Conservation (phyloP, 2,329 filamentous ascomycete species). For the Xylariomycetidae sp. region DNA sequence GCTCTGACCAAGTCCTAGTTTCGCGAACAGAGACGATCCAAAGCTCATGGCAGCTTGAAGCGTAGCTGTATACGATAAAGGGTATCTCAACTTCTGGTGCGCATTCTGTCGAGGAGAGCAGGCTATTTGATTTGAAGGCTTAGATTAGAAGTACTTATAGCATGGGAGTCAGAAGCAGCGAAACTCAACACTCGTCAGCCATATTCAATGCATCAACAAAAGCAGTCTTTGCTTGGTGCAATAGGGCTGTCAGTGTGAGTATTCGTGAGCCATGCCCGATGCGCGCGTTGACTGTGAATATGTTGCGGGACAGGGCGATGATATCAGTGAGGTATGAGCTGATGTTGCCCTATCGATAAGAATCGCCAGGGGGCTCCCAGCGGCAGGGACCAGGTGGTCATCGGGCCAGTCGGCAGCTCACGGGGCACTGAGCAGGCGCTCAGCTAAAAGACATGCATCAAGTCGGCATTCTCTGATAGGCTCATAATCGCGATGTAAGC, state of each 20-base stretch:
- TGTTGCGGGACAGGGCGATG: constrained; percentile 5
- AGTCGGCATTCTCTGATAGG: too few species aligned
- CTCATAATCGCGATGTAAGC: too few species aligned
- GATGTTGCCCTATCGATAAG: constrained; percentile 17
- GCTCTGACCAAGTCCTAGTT: constrained; percentile 18
- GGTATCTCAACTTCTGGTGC: background rate
- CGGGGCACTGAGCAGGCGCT: constrained; percentile 5
- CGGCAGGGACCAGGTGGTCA: constrained; percentile 1
- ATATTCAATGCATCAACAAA: too few species aligned
- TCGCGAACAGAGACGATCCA: constrained; percentile 19
- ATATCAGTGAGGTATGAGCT: constrained; percentile 7
- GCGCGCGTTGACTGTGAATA: too few species aligned
- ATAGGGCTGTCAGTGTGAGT: too few species aligned
- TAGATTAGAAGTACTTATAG: background rate
- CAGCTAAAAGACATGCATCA: constrained; percentile 1
- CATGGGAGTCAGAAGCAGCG: background rate
- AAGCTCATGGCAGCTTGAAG: constrained; percentile 19
- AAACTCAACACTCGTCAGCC: background rate
- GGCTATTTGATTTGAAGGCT: background rate
- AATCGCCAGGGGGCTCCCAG: constrained; percentile 1
- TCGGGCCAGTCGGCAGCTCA: constrained; percentile 2
- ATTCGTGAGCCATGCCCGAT: too few species aligned
- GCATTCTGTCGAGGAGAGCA: constrained; percentile 1
- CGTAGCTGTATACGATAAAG: constrained; percentile 1
- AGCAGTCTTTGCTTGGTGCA: too few species aligned